Evolutionary conservation across 192 early-diverging fungal genomes (phyloP).

Genomic region (Chytriomyces sp.): DNA sequence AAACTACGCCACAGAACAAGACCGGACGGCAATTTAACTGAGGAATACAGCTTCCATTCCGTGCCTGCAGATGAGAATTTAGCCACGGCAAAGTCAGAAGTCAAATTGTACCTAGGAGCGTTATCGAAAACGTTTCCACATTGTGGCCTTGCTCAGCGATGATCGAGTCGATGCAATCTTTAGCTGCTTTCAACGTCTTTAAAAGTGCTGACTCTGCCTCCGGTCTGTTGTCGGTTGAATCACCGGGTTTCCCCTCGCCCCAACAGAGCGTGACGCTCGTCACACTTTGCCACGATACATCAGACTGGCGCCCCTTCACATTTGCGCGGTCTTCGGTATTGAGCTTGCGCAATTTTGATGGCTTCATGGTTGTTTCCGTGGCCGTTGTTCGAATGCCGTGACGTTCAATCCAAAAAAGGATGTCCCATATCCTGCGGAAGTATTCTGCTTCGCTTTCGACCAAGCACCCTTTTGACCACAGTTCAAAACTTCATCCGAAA

Average conservation of each 20-base stretch:
- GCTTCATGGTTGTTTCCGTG: background rate
- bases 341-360: background rate
- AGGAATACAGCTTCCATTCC: background rate
- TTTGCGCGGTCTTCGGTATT: background rate
- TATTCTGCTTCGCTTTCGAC: no score
- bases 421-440: no score
- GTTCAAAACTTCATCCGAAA: no score
- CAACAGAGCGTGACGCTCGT: background rate
- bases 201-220: background rate
- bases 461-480: no score
- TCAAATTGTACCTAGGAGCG: background rate
- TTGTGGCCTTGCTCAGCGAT: background rate
- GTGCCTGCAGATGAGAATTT: background rate
- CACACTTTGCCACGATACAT: background rate
- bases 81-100: no score
- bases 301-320: background rate
- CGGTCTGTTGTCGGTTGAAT: background rate
- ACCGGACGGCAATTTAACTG: background rate
- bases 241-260: background rate
- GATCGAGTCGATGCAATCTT: background rate
- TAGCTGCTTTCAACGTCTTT: background rate
- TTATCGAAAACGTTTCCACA: background rate
- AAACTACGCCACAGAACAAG: background rate
- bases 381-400: background rate
- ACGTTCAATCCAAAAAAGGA: background rate